Evolutionary conservation across 2,329 filamentous ascomycete genomes (phyloP).

Genomic region (Epichloe sylvatica): DNA sequence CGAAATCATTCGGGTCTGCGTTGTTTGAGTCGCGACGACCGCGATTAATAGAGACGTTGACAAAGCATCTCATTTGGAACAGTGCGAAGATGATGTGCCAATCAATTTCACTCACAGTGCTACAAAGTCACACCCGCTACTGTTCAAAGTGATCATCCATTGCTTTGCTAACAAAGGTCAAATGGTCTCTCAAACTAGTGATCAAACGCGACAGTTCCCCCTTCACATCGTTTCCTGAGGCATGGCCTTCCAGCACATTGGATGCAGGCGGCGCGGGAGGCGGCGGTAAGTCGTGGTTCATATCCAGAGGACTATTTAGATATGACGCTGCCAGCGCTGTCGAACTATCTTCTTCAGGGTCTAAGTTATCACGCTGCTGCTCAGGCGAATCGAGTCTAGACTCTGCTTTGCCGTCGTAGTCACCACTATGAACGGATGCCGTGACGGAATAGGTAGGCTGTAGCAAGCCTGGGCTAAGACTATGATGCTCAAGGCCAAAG

Average conservation of each 20-base stretch:
- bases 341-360: neutral
- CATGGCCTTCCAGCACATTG: constrained; percentile 2
- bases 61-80: no score
- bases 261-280: neutral
- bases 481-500: neutral
- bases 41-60: no score
- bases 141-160: neutral
- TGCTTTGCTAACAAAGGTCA: constrained; percentile 26
- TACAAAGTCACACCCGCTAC: neutral
- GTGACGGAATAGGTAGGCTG: neutral
- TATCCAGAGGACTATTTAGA: neutral
- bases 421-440: neutral
- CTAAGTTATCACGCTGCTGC: neutral
- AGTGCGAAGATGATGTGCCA: neutral
- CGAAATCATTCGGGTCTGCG: no score
- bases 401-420: neutral
- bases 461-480: neutral
- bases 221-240: constrained; percentile 13
- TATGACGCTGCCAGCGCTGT: neutral
- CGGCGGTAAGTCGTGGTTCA: neutral
- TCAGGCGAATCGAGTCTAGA: neutral
- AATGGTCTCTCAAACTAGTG: constrained; percentile 32
- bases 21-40: no score
- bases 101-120: neutral
- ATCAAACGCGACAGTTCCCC: constrained; percentile 33